phyloP scores from a whole-genome alignment of 2,329 filamentous ascomycete genomes.

The Falciphora oryzae region DNA sequence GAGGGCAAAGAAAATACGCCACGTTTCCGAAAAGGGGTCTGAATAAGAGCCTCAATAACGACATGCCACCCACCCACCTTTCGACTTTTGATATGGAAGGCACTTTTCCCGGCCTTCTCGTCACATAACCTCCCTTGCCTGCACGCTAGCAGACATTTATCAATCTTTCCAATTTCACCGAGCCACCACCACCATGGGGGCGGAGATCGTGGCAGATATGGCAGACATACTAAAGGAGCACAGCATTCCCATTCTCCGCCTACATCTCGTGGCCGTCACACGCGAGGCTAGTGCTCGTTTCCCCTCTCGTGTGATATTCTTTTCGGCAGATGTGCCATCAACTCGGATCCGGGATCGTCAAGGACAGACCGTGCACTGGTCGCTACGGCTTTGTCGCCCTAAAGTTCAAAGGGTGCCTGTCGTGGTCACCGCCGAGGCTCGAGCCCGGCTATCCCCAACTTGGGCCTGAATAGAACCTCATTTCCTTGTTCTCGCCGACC shows the following conservation, averaged over 20 bases:
- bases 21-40: not conserved
- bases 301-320: not conserved
- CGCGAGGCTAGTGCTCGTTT: not conserved
- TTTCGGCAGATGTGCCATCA: not conserved
- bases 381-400: not conserved
- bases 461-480: constrained; percentile 1
- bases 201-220: not conserved
- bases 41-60: not conserved
- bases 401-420: not conserved
- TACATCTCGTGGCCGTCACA: not conserved
- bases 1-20: not conserved
- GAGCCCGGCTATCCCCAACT: not conserved
- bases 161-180: not conserved
- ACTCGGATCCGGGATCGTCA: not conserved
- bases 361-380: not conserved
- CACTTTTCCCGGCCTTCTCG: not conserved
- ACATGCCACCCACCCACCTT: not conserved
- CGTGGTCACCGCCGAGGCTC: not conserved
- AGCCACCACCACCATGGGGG: not conserved
- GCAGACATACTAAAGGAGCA: not conserved
- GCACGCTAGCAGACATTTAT: not conserved
- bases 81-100: not conserved
- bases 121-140: not conserved
- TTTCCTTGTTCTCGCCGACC: not conserved
- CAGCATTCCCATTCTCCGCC: not conserved